Base-by-base conservation (phyloP, 2,329 filamentous ascomycete species). In the Trichophyton simii region DNA sequence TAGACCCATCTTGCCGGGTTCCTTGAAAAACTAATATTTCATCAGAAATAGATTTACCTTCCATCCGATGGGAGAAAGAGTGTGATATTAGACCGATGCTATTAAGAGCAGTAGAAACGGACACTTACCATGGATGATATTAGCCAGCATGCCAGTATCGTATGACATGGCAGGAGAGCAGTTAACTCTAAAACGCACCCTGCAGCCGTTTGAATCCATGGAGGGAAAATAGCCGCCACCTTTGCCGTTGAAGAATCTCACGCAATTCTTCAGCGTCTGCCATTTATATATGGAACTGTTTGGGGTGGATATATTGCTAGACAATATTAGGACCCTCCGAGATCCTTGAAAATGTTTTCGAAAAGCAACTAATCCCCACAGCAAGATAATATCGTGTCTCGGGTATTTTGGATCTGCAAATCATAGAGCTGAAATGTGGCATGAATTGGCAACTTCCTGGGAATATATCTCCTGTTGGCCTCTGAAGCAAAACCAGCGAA, bases 141-240 rank as follows among this genome's bases (percentile, higher is more conserved):
- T 38, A n/a, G 20, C 28, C 31, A 13, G 28, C 60, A 25, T n/a
- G 3, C 3, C 55, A 15, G 9, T 15, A n/a, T 54, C 22, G 38
- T 18, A 59, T 22, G 41, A 59, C 55, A 25, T 59, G 60, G 44
- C 58, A 50, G 31, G 54, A 61, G 7, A 55, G 58, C 9, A 61
- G n/a, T 20, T 54, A 44, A 44, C 41, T 44, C n/a, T 18, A 44
- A 44, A 44, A 15, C 41, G n/a, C 41, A n/a, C 41, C 15, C 41
- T n/a, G 41, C 41, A n/a, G 41, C 41, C 41, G 15, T 44, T 44
- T 20, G 41, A 44, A 59, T n/a, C 8, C 20, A 11, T 34, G 44
- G 13, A 38, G 1, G 34, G 9, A 13, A 38, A 13, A 28, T 28
- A 8, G 11, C 44, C 60, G 28, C 13, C 41, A 15, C n/a, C 15